Base-by-base conservation (phyloP, 2,329 filamentous ascomycete genomes). In the Sporothrix inflata region DNA sequence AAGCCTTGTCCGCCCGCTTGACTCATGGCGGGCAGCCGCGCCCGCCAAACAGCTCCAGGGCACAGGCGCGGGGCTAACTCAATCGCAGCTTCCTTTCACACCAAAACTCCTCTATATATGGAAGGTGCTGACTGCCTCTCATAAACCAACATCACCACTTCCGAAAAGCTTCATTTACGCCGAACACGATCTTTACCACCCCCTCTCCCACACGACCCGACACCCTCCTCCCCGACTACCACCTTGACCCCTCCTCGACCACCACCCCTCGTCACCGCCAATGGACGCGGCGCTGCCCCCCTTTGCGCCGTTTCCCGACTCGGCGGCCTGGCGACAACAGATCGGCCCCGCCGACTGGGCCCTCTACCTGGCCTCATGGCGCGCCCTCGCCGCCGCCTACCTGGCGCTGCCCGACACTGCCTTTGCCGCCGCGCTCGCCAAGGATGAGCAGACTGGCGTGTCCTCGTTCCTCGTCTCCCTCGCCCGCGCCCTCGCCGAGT, bases 341-440 rank as follows among this genome's bases (percentile, higher is more conserved):
- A 87, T 97, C 73, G 84, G 86, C 51, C 82, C 89, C 3, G 82
- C 86, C 68, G 93, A 97, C 81, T 97, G 94, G 94, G 86, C 91
- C 75, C 85, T 88, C 42, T 94, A 92, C 79, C 83, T 97, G 63
- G 88, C 92, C 74, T 90, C 93, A 47, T 98, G 94, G 94, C 83
- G 90, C 21, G 83, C 88, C 12, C 85, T 97, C 7, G 83, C 89
- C 7, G 85, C 90, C 70, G 86, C 90, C 2, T 88, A 94, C 74
- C 80, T 96, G 40, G 84, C 86, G 16, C 81, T 92, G 0, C 77
- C 87, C 0, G 84, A 88, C 7, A 77, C 84, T 1, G 82, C 88
- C 0, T 92, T 96, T 74, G 75, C 79, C 63, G 78, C 80, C 47
- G 80, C 82, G 34, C 84, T 88, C 9, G 75, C 81, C 3, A 85